These are phyloP conservation scores for Jackrogersella minutella DNA, from an alignment of 495 filamentous ascomycete species.

Conservation along the genomic window DNA sequence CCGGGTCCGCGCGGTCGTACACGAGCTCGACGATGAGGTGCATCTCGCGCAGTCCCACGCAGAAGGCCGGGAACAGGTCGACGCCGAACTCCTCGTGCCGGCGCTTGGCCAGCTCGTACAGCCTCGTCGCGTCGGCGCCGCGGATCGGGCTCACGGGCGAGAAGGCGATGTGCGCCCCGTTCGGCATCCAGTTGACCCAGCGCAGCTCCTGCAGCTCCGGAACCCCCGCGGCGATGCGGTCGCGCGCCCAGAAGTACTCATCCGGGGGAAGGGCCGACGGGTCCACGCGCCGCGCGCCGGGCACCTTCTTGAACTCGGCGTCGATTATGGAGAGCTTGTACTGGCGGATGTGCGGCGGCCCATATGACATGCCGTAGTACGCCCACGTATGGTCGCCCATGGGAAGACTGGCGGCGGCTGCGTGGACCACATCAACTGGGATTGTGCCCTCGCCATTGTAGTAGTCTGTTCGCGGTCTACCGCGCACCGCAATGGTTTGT, in stretches of 20 bases:
- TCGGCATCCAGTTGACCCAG: conserved; percentile 64
- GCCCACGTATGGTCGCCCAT: conserved; percentile 57
- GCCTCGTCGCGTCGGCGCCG: conserved; percentile 49
- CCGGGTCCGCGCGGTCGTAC: conserved; percentile 57
- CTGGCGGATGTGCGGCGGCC: conserved; percentile 41
- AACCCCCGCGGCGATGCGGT: conserved; percentile 52
- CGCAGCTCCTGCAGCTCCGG: conserved; percentile 58
- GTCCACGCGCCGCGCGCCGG: conserved; percentile 49
- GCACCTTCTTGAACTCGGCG: conserved; percentile 50
- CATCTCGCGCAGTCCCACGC: conserved; percentile 61
- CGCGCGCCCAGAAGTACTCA: conserved; percentile 50
- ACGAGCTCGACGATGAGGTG: conserved; percentile 66
- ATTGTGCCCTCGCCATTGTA: conserved; percentile 52
- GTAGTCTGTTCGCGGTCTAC: conserved; percentile 54
- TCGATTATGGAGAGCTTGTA: conserved; percentile 46
- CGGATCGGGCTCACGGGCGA: conserved; percentile 58
- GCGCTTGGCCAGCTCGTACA: conserved; percentile 42
- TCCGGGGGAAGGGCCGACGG: conserved; percentile 44
- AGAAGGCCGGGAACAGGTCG: conserved; percentile 59
- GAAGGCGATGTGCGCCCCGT: conserved; percentile 62
- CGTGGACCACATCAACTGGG: conserved; percentile 48
- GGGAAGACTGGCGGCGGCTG: conserved; percentile 48
- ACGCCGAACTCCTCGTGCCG: conserved; percentile 52
- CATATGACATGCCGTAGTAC: conserved; percentile 62
- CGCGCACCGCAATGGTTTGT: conserved; percentile 56